Percentiles rank a stretch among this genome's conserved stretches.
Evolutionary conservation across 2,329 filamentous ascomycete genomes (phyloP).

Genomic region (Cadophora sp.): DNA sequence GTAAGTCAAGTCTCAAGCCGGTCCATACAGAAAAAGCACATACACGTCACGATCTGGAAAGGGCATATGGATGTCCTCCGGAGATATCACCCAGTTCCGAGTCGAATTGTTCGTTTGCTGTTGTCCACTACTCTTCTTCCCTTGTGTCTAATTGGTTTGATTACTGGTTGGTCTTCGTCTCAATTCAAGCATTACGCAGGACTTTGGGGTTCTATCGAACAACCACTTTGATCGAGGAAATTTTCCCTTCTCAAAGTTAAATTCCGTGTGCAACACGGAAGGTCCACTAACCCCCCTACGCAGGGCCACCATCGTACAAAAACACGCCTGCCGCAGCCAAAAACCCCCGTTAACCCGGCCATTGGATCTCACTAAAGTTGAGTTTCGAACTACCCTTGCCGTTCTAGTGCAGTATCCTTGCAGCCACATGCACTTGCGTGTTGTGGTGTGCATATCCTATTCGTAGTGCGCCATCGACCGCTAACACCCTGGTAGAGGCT

Average conservation of each 20-base stretch:
- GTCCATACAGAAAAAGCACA: background rate
- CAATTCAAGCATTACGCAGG: too few relatives aligned
- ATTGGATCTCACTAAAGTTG: background rate
- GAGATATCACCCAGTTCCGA: background rate
- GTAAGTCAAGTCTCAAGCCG: background rate
- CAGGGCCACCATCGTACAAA: background rate
- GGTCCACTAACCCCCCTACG: background rate
- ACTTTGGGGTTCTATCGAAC: too few relatives aligned
- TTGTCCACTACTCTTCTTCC: background rate
- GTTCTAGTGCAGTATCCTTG: background rate
- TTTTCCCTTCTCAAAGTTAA: background rate
- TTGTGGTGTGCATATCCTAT: background rate
- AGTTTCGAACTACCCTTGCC: background rate
- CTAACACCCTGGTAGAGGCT: background rate
- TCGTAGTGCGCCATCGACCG: background rate
- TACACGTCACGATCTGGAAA: background rate
- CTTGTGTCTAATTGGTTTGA: too few relatives aligned
- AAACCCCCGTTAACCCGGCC: background rate
- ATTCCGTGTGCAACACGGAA: background rate
- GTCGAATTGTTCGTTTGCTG: background rate
- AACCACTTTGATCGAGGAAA: background rate
- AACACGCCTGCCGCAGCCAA: conserved; percentile 3
- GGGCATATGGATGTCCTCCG: background rate
- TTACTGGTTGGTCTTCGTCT: too few relatives aligned
- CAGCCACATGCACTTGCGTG: background rate